Conservation (phyloP, 2,329 filamentous ascomycete genomes). For the Lachnum nothofagi region DNA sequence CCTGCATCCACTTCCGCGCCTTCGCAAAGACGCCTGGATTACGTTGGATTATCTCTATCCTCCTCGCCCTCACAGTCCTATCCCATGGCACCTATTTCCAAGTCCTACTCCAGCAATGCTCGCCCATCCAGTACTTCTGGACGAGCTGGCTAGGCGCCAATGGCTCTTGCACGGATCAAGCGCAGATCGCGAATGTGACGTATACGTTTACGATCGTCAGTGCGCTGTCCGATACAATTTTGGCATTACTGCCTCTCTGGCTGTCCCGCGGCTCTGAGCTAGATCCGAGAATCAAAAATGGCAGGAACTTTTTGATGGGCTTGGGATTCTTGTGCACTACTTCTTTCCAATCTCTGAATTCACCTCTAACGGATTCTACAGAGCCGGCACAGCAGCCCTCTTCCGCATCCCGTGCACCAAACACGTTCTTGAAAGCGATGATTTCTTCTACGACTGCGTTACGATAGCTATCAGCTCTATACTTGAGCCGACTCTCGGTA, state of each 20-base stretch:
- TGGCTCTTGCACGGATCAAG: slow-evolving; percentile 39
- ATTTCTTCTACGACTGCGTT: slow-evolving; percentile 13
- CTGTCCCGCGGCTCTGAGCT: too few species aligned
- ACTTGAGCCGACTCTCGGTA: slow-evolving; percentile 7
- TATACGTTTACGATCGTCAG: too few species aligned
- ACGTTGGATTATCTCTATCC: slow-evolving; percentile 29
- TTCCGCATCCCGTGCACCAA: slow-evolving; percentile 7
- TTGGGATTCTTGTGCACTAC: too few species aligned
- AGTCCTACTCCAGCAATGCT: slow-evolving; percentile 46
- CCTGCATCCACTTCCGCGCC: slow-evolving; percentile 34
- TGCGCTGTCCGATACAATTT: too few species aligned
- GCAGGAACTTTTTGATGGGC: too few species aligned
- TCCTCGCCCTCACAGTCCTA: slow-evolving; percentile 32
- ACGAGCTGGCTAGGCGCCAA: slow-evolving; percentile 33
- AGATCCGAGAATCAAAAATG: too few species aligned
- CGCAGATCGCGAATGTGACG: slow-evolving; percentile 5
- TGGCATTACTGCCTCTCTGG: too few species aligned
- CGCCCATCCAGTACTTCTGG: slow-evolving; percentile 46
- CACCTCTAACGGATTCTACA: too few species aligned
- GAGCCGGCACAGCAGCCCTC: slow-evolving; percentile 5
- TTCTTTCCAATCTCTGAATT: too few species aligned
- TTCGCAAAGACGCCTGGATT: slow-evolving; percentile 2
- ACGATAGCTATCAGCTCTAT: slow-evolving; percentile 9
- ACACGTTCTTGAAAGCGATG: slow-evolving; percentile 4
- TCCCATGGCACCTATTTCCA: slow-evolving; percentile 41